Conservation (phyloP, 441 rosid genomes). For the Rhodomyrtus psidioides region DNA sequence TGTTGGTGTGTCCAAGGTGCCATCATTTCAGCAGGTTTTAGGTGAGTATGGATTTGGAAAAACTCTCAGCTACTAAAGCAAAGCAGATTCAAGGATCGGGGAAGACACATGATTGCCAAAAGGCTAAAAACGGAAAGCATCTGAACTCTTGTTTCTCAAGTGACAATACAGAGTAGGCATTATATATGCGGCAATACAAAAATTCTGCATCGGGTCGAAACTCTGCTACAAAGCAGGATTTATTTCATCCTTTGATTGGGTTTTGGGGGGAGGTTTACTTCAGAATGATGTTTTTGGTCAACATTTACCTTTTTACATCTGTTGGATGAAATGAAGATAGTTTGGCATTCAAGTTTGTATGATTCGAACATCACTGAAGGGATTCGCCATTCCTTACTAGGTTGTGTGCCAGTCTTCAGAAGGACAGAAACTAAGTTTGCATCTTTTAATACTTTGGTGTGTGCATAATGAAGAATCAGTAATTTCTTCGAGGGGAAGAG, state of each 20-base stretch:
- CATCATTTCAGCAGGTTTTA: not conserved
- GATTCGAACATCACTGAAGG: not conserved
- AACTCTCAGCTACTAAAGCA: not conserved
- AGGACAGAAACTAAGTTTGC: not conserved
- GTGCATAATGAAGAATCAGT: not conserved
- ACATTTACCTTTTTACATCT: not conserved
- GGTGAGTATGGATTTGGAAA: not conserved
- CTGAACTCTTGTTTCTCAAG: not conserved
- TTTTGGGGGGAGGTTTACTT: not conserved
- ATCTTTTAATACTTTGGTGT: not conserved
- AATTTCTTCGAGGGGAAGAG: not conserved
- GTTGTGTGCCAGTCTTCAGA: not conserved
- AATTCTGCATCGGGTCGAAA: not conserved
- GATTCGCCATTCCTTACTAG: not conserved
- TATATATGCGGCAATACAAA: not conserved
- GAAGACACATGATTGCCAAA: not conserved
- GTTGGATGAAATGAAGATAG: not conserved
- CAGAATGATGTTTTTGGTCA: not conserved
- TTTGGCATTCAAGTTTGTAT: not conserved
- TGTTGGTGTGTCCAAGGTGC: not conserved
- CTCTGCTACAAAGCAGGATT: not conserved
- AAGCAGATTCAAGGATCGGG: not conserved
- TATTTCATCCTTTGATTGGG: not conserved
- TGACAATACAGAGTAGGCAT: not conserved
- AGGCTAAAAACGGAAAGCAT: not conserved